Base-by-base conservation (phyloP, 768 basidiomycete genomes). In the Tubosaeta sp. region DNA sequence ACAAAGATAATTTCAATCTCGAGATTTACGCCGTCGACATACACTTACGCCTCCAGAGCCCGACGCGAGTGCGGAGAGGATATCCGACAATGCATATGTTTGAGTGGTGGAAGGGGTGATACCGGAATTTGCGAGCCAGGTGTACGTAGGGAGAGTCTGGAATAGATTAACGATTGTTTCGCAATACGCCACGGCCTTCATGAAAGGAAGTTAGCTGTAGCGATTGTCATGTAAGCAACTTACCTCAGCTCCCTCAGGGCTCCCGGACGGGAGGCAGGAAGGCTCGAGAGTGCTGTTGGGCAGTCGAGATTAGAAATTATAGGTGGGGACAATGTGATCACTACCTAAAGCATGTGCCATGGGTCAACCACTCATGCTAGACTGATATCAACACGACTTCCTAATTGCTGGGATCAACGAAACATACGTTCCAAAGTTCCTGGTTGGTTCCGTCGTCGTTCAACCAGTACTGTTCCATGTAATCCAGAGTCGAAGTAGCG, bases 81-180 rank as follows among this genome's bases (percentile, higher is more conserved):
- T 61, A 10, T 73, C 61, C 13, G 78, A 69, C 16, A 87, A 74
- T 0, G 80, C 80, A 64, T 82, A 82, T 0, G 86, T 87, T 57
- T 69, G 62, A 53, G 67, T 71, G 3, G 72, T 68, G n/a, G 76
- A 77, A 12, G 91, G 91, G 3, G 78, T 80, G 58, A 93, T 92
- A 22, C 88, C 88, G n/a, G 76, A 83, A 19, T 76, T 69, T 13
- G 73, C 69, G 35, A 93, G 82, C 80, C 80, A 90, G 14, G 78
- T 73, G 65, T 82, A 90, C 3, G 90, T 90, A 0, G 88, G 86
- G 22, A 91, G 79, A 9, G 76, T 74, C 79, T 79, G 56, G 72
- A 85, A 86, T 16, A 86, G 66, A 2, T 62, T 70, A 52, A 86
- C 84, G 2, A 80, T 79, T 18, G 59, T 72, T 52, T 80, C 59